Evolutionary conservation across 148 eudicot genomes (phyloP).

Genomic region (Arbutus unedo): DNA sequence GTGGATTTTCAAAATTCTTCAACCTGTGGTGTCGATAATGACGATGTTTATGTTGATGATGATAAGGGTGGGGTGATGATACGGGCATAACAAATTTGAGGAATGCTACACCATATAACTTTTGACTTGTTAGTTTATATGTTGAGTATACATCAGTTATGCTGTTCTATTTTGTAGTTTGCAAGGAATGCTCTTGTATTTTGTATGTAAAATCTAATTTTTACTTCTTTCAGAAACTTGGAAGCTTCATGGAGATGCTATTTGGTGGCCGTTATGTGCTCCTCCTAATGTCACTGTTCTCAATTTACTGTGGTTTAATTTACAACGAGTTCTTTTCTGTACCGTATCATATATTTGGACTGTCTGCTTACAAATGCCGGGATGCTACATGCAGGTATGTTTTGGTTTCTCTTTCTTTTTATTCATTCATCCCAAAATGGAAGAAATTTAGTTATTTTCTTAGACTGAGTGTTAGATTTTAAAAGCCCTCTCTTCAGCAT

Average conservation of each 20-base stretch:
- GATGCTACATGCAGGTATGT: slow-evolving; percentile 82
- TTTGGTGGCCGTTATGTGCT: slow-evolving; percentile 97
- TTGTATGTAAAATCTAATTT: slow-evolving; percentile 14
- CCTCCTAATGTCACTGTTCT: slow-evolving; percentile 88
- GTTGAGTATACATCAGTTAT: neutral
- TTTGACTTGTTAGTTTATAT: neutral
- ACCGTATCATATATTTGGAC: slow-evolving; percentile 92
- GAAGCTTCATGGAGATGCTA: slow-evolving; percentile 99
- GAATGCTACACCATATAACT: neutral
- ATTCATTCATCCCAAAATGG: neutral
- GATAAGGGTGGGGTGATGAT: neutral
- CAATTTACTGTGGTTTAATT: slow-evolving; percentile 89
- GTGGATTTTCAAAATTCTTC: neutral
- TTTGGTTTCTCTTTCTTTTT: slow-evolving; percentile 3
- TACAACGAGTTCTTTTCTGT: slow-evolving; percentile 98
- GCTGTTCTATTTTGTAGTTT: too few species aligned
- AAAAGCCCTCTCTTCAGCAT: neutral
- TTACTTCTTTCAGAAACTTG: slow-evolving; percentile 69
- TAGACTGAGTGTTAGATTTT: neutral
- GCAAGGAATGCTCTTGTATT: neutral
- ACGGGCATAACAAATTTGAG: neutral
- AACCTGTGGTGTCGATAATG: neutral
- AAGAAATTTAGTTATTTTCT: neutral
- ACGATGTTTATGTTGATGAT: neutral
- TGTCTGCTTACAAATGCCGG: slow-evolving; percentile 88